Conservation (phyloP, 495 filamentous ascomycete genomes). For the Penicillium pancosmium region DNA sequence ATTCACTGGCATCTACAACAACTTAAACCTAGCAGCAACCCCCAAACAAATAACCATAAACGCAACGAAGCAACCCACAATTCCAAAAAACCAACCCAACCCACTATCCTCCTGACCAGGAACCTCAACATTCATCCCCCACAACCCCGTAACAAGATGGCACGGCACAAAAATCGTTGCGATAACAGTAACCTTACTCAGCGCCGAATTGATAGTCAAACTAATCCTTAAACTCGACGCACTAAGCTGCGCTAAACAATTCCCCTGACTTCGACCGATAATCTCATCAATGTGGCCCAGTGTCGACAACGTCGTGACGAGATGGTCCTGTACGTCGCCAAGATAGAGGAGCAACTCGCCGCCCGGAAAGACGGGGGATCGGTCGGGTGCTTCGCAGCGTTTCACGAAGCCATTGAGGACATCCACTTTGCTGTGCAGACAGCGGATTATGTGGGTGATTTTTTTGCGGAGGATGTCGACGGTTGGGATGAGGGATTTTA, state of each 20-base stretch:
- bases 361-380: conserved; percentile 81
- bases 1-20: conserved; percentile 22
- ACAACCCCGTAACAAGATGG: conserved; percentile 87
- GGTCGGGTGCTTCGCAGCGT: conserved; percentile 78
- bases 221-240: conserved; percentile 81
- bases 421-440: conserved; percentile 89
- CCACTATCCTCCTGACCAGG: conserved; percentile 61
- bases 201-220: conserved; percentile 69
- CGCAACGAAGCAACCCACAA: conserved; percentile 63
- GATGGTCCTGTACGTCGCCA: conserved; percentile 94
- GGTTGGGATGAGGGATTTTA: conserved; percentile 72
- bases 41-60: conserved; percentile 56
- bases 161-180: conserved; percentile 91
- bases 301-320: conserved; percentile 93
- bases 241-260: conserved; percentile 88
- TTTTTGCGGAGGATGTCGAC: conserved; percentile 87
- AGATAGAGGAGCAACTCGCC: conserved; percentile 91
- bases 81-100: conserved; percentile 74
- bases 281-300: conserved; percentile 93
- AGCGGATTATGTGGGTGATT: conserved; percentile 83
- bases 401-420: conserved; percentile 96
- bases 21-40: conserved; percentile 36
- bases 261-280: conserved; percentile 81
- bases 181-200: conserved; percentile 91
- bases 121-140: conserved; percentile 93